Evolutionary conservation across 2,329 filamentous ascomycete genomes (phyloP), one percentile per base, ranked within the genome.

Genomic region (Tympanopsis confertula): DNA sequence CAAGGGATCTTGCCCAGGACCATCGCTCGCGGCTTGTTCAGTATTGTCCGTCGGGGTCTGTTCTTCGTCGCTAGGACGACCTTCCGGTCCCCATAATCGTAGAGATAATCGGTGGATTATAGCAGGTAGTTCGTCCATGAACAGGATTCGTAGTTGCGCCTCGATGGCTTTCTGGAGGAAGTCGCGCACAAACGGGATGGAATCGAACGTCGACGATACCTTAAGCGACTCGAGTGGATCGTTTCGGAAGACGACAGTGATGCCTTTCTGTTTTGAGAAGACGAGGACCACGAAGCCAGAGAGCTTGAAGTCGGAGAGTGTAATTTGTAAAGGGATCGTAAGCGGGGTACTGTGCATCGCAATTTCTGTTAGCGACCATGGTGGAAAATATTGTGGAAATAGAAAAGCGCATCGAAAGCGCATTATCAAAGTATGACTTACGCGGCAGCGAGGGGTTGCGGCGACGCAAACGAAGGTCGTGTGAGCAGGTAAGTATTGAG

Each of bases 231-330:
- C 76, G 18, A 82, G 60, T 4, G 77, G 77, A 51, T 82, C 77
- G 48, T 82, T 81, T 24, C 76, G 65, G 53, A 82, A 82, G 2
- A 82, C 77, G 35, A 81, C 61, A 1, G 77, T 82, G 40, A 82
- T 67, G 35, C 77, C 77, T 50, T 82, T 82, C 52, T 78, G 74
- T 44, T 74, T 74, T 2, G 75, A 80, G 47, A 81, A 82, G 15
- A 82, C 77, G 38, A 82, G 52, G n/a, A 82, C 77, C 30, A 81
- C 75, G 48, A 81, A 80, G 12, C 75, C 77, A 10, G 74, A 79
- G 26, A 82, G 56, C 41, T 74, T 67, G 40, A 82, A 76, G 41
- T 81, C 72, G 26, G 77, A 81, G 35, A 82, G 56, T 1, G 76
- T 81, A 39, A 82, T 80, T 53, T 79, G 74, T 14, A 82, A 56